phyloP scores from a whole-genome alignment of 2,329 filamentous ascomycete species.

The Xylariaceae sp. region DNA sequence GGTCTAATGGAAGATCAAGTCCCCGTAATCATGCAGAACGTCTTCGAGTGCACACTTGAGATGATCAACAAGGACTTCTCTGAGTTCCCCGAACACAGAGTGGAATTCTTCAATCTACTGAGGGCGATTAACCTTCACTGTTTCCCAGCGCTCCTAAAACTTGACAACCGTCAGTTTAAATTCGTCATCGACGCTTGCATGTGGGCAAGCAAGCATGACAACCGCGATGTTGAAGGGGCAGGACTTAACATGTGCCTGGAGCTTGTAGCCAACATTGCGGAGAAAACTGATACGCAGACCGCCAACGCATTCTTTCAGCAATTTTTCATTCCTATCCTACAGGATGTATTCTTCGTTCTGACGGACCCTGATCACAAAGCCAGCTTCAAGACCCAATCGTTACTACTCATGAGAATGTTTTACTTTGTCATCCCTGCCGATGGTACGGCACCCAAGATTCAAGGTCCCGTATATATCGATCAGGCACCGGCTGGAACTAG shows the following conservation, averaged over 20 bases:
- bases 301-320: constrained; percentile 96
- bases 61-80: constrained; percentile 99
- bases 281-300: constrained; percentile 77
- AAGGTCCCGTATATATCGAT: constrained; percentile 85
- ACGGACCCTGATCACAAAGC: constrained; percentile 98
- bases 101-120: constrained; percentile 98
- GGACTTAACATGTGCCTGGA: constrained; percentile 98
- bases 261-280: constrained; percentile 94
- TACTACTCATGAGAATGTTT: constrained; percentile 91
- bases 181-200: constrained; percentile 99
- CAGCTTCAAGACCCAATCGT: constrained; percentile 95
- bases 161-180: constrained; percentile 96
- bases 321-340: constrained; percentile 91
- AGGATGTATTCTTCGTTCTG: constrained; percentile 97
- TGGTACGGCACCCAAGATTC: constrained; percentile 71
- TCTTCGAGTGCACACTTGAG: constrained; percentile 95
- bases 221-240: constrained; percentile 92
- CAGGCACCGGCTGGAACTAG: constrained; percentile 77
- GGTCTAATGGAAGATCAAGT: constrained; percentile 97
- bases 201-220: constrained; percentile 99
- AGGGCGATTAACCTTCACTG: constrained; percentile 95
- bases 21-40: constrained; percentile 93
- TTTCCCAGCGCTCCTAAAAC: constrained; percentile 87
- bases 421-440: constrained; percentile 79
- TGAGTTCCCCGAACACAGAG: constrained; percentile 95